phyloP scores from a whole-genome alignment of 805 yeast genomes.

The Ogataea populi-albae region DNA sequence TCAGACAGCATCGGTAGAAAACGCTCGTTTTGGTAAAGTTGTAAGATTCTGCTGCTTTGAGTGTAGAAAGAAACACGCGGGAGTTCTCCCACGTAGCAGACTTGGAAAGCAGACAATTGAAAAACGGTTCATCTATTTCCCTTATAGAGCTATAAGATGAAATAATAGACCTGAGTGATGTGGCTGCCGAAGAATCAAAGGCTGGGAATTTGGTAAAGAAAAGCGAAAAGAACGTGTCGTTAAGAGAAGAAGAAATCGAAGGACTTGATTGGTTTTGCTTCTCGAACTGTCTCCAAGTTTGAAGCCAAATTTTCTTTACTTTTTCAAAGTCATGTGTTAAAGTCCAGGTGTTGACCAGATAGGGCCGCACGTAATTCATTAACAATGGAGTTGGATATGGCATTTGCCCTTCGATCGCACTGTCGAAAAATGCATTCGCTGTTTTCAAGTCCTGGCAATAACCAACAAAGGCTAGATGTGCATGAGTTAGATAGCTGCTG shows the following conservation, averaged over 20 bases:
- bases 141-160: conserved; percentile 53
- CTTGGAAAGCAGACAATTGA: conserved; percentile 69
- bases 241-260: conserved; percentile 68
- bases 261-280: conserved; percentile 46
- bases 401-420: conserved; percentile 61
- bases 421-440: conserved; percentile 70
- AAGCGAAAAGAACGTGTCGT: conserved; percentile 65
- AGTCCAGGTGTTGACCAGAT: conserved; percentile 58
- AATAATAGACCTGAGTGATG: conserved; percentile 54
- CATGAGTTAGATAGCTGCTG: conserved; percentile 58
- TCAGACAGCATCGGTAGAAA: conserved; percentile 68
- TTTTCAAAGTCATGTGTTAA: conserved; percentile 53
- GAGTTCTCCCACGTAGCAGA: conserved; percentile 64
- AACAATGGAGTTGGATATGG: conserved; percentile 72
- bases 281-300: conserved; percentile 56
- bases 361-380: conserved; percentile 66
- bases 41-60: conserved; percentile 57
- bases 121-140: conserved; percentile 74
- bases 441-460: conserved; percentile 66
- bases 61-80: conserved; percentile 59
- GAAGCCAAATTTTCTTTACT: conserved; percentile 59
- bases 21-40: conserved; percentile 62
- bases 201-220: conserved; percentile 62
- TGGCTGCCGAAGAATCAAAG: conserved; percentile 51
- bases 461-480: conserved; percentile 77